These are phyloP conservation scores for Batkoa obscura DNA, from an alignment of 371 early-diverging fungal genomes.

Conservation along the genomic window DNA sequence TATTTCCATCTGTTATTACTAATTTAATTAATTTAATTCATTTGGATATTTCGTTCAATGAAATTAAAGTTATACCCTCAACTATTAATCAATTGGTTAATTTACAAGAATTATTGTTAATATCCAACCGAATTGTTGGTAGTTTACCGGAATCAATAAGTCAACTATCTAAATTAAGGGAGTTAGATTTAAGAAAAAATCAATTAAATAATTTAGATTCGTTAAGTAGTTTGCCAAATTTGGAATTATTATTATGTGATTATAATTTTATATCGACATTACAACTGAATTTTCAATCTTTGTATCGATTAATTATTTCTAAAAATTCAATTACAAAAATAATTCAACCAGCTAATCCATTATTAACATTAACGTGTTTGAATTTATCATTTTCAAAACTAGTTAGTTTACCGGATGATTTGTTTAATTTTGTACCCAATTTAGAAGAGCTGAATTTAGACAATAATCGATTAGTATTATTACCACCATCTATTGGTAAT, in stretches of 20 bases:
- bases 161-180: constrained; percentile 35
- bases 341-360: constrained; percentile 4
- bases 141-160: constrained; percentile 40
- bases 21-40: constrained; percentile 33
- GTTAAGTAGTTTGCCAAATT: constrained; percentile 27
- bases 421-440: constrained; percentile 29
- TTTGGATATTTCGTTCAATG: constrained; percentile 70
- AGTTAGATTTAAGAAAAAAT: constrained; percentile 59
- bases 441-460: constrained; percentile 42
- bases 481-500: constrained; percentile 38
- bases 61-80: constrained; percentile 49
- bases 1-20: constrained; percentile 41
- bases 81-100: constrained; percentile 42
- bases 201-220: constrained; percentile 38
- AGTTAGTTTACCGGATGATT: constrained; percentile 33
- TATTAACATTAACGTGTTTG: constrained; percentile 20
- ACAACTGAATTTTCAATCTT: constrained; percentile 17
- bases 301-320: constrained; percentile 20
- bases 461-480: constrained; percentile 44
- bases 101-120: constrained; percentile 40
- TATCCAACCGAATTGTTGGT: constrained; percentile 52
- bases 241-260: constrained; percentile 41
- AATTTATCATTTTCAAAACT: constrained; percentile 53
- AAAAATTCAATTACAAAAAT: constrained; percentile 39
- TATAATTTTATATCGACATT: constrained; percentile 36